These are phyloP conservation scores for Irpex sp. DNA, from an alignment of 1,284 basidiomycete species.

Conservation along the genomic window DNA sequence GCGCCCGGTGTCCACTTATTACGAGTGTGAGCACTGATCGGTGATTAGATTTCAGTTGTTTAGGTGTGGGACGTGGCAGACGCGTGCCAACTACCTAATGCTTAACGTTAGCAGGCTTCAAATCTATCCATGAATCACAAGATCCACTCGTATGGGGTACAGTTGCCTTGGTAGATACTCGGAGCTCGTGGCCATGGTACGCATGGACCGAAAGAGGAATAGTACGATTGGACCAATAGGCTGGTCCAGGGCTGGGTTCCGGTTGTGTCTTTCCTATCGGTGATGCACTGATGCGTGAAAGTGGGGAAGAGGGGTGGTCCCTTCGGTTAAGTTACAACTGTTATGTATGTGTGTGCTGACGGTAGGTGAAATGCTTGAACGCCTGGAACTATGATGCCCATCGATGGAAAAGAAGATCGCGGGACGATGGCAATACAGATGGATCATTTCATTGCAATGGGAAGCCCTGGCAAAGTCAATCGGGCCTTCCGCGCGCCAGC, in stretches of 20 bases:
- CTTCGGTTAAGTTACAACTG: not conserved
- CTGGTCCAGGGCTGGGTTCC: not conserved
- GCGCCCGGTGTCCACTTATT: constrained; percentile 4
- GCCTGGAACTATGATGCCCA: not conserved
- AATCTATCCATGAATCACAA: not conserved
- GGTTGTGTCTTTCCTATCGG: not conserved
- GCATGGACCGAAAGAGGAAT: not conserved
- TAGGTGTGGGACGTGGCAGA: not conserved
- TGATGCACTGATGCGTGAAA: not conserved
- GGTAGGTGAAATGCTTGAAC: no score
- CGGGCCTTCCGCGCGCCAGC: not conserved
- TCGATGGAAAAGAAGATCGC: not conserved
- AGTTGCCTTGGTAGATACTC: not conserved
- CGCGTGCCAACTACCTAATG: not conserved
- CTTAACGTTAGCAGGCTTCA: not conserved
- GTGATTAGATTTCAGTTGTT: constrained; percentile 7
- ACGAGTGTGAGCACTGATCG: constrained; percentile 1
- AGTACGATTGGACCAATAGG: not conserved
- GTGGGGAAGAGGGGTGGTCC: not conserved
- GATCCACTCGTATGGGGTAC: not conserved
- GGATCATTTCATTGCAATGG: not conserved
- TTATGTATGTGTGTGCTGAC: not conserved
- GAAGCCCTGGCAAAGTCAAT: not conserved
- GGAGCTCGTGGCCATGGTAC: not conserved
- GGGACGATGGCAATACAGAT: not conserved